A percentile compares a stretch with the other conserved stretches of the same genome.
These are phyloP conservation scores for Candida silvatica DNA, from an alignment of 805 yeast species.

Conservation along the genomic window DNA sequence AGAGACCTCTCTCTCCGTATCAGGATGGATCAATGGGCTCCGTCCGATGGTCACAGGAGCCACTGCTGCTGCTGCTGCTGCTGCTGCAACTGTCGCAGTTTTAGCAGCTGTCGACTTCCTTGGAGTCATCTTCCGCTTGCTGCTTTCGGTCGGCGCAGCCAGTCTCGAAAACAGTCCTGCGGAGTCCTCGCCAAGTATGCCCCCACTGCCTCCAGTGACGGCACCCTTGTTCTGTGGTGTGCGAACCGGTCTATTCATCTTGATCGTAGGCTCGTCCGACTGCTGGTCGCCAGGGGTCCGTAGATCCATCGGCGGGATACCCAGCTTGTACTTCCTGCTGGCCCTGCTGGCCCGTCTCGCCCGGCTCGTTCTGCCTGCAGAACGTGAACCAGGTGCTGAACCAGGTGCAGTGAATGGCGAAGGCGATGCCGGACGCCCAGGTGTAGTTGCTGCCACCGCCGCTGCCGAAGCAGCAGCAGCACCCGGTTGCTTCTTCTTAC, in stretches of 20 bases:
- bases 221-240: background rate
- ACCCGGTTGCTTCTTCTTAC: background rate
- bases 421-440: slow-evolving; percentile 6
- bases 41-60: no score
- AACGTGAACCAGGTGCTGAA: no score
- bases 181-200: slow-evolving; percentile 4
- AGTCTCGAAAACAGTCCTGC: slow-evolving; percentile 15
- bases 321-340: slow-evolving; percentile 7
- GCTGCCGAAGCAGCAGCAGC: background rate
- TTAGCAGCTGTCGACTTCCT: no score
- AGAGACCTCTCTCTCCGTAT: no score
- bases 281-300: slow-evolving; percentile 11
- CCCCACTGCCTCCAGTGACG: slow-evolving; percentile 1
- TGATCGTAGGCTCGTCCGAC: slow-evolving; percentile 23
- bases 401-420: slow-evolving; percentile 21
- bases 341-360: no score
- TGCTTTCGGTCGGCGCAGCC: slow-evolving; percentile 19
- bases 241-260: slow-evolving; percentile 11
- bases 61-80: no score
- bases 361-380: no score
- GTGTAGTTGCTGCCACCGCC: background rate
- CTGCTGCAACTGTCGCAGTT: no score
- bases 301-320: slow-evolving; percentile 14
- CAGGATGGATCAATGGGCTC: background rate
- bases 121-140: slow-evolving; percentile 10